A percentile compares a stretch with the other conserved stretches of the same genome.
Evolutionary conservation across 2,329 filamentous ascomycete genomes (phyloP).

Genomic region (Colletotrichum gigasporum): DNA sequence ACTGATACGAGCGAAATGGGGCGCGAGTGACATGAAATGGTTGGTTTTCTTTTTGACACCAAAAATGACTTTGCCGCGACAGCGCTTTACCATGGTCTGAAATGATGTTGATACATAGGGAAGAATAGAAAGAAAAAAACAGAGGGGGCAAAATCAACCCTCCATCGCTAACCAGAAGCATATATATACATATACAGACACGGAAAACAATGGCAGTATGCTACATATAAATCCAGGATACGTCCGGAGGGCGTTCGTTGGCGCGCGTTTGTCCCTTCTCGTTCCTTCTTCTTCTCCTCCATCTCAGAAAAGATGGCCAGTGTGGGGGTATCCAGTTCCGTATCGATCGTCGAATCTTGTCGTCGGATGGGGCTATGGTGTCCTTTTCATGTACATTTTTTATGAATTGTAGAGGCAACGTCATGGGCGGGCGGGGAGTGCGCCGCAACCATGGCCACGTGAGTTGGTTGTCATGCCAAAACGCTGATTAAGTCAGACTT

Average conservation of each 20-base stretch:
- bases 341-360: conserved; percentile 8
- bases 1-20: too few relatives aligned
- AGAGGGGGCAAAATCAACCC: neutral
- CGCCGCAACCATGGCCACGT: neutral
- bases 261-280: neutral
- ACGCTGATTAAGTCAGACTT: neutral
- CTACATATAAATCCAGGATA: conserved; percentile 1
- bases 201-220: conserved; percentile 8
- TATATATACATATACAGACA: conserved; percentile 7
- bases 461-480: neutral
- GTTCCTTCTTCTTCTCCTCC: neutral
- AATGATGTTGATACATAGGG: conserved; percentile 2
- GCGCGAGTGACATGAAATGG: conserved; percentile 17
- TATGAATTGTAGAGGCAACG: neutral
- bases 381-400: conserved; percentile 14
- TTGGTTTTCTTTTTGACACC: neutral
- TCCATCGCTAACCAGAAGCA: neutral
- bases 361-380: neutral
- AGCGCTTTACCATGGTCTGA: neutral
- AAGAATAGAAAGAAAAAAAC: neutral
- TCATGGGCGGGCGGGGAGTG: neutral
- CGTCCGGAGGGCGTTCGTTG: neutral
- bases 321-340: conserved; percentile 16
- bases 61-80: neutral
- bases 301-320: too few relatives aligned